These are phyloP conservation scores for Paecilomyces fulvus DNA, from an alignment of 2,329 filamentous ascomycete species.

Conservation along the genomic window DNA sequence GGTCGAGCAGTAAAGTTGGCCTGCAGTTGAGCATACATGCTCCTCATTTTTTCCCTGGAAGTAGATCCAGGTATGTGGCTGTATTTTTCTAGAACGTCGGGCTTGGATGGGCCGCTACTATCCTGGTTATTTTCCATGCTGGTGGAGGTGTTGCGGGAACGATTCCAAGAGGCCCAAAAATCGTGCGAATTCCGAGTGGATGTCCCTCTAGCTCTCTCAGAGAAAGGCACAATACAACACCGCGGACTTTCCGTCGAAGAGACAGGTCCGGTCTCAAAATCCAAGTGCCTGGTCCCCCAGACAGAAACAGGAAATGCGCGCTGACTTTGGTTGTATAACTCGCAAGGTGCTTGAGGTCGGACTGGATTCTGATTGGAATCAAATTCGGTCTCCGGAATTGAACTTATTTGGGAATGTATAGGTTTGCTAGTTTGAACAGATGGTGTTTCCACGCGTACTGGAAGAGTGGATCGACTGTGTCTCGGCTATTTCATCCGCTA, in stretches of 20 bases:
- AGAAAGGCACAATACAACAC: no score
- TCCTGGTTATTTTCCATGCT: constrained; percentile 14
- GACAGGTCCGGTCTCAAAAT: neutral
- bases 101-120: constrained; percentile 10
- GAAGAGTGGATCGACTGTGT: constrained; percentile 8
- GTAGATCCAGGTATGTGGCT: constrained; percentile 20
- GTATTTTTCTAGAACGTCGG: constrained; percentile 18
- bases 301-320: neutral
- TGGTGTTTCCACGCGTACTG: constrained; percentile 2
- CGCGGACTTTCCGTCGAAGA: neutral
- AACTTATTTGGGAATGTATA: neutral
- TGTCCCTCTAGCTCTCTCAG: no score
- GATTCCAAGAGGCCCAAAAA: neutral
- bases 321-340: neutral
- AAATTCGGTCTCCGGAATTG: neutral
- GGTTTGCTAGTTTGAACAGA: neutral
- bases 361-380: neutral
- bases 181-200: no score
- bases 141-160: neutral
- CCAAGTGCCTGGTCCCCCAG: neutral
- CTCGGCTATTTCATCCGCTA: constrained; percentile 13
- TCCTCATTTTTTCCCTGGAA: constrained; percentile 23
- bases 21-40: constrained; percentile 20
- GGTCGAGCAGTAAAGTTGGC: constrained; percentile 12
- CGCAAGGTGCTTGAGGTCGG: neutral